Percentiles rank a stretch among this genome's conserved stretches.
These are phyloP conservation scores for Fusarium sp. DNA, from an alignment of 2,329 filamentous ascomycete genomes.

Conservation along the genomic window DNA sequence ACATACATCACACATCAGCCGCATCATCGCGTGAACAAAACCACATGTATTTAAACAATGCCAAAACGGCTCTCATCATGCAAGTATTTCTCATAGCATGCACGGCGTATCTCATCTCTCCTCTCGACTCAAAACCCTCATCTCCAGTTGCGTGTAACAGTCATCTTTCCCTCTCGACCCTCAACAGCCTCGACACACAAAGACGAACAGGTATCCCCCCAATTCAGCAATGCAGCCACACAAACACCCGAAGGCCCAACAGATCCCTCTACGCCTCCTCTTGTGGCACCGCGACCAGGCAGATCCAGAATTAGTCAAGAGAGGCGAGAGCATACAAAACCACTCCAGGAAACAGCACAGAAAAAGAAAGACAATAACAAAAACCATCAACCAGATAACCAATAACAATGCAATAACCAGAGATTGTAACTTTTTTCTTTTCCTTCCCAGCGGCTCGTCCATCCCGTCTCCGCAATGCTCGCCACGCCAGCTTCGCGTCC, in stretches of 20 bases:
- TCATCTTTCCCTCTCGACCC: slow-evolving; percentile 9
- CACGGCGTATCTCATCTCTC: neutral
- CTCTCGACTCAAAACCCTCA: neutral
- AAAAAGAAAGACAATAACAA: slow-evolving; percentile 31
- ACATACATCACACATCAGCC: neutral
- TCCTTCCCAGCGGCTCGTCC: slow-evolving; percentile 41
- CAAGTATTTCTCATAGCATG: neutral
- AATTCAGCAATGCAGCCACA: slow-evolving; percentile 33
- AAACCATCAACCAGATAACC: slow-evolving; percentile 32
- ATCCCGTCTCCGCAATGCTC: slow-evolving; percentile 18
- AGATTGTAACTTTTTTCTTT: slow-evolving; percentile 50
- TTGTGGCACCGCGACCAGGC: slow-evolving; percentile 44
- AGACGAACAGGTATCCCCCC: slow-evolving; percentile 23
- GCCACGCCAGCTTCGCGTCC: slow-evolving; percentile 36
- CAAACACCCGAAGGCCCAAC: slow-evolving; percentile 25
- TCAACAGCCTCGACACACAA: slow-evolving; percentile 6
- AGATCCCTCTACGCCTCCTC: slow-evolving; percentile 25
- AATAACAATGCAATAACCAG: slow-evolving; percentile 44
- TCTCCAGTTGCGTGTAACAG: slow-evolving; percentile 1
- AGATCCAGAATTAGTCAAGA: slow-evolving; percentile 46
- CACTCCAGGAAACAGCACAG: slow-evolving; percentile 18
- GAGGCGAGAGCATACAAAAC: slow-evolving; percentile 21
- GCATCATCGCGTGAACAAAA: slow-evolving; percentile 5
- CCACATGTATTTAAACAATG: slow-evolving; percentile 31
- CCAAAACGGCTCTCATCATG: slow-evolving; percentile 16